Base-by-base conservation (phyloP, 2,329 filamentous ascomycete genomes). In the Phaeosphaeriaceae sp. region DNA sequence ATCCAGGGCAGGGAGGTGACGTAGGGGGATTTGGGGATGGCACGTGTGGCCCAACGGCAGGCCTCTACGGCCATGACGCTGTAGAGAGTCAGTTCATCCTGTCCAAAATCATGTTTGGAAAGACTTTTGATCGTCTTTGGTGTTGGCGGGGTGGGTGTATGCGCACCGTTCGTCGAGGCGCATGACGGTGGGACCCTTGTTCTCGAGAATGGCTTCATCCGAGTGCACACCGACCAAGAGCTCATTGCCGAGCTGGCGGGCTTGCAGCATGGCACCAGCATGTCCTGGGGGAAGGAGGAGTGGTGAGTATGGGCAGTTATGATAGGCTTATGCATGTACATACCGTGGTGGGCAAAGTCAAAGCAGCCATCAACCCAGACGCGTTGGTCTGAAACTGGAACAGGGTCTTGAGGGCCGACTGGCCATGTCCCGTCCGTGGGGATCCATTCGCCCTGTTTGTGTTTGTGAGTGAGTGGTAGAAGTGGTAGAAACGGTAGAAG, bases 351-450 rank as follows among this genome's bases (percentile, higher is more conserved):
- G 77, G 92, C 95, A 77, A 99, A 99, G 79, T 99, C 94, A 78
- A 97, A 99, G 81, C 94, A 99, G 56, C 94, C 94, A 73, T 99
- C 94, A 20, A 99, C 89, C 95, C 95, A 99, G 67, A 99, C 90
- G 60, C 93, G 87, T 64, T 89, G 86, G 48, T 87, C 81, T 20
- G 75, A 77, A 38, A 87, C 78, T 2, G 77, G 69, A 34, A 83
- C 70, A 66, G 85, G 82, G 33, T 85, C 76, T 71, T 87, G 85
- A 9, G 85, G 85, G 59, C 82, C 82, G 32, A 84, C 82, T n/a
- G 85, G 85, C 85, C 84, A 87, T 58, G 83, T 66, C 43, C 84
- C 84, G 20, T 56, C 51, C 42, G 72, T 59, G 47, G 85, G 84
- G 30, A 85, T 70, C 59, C 65, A 69, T 54, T 74, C 72, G 43